Base-by-base conservation (phyloP, 2,329 filamentous ascomycete species). In the Ophiostoma australiae region DNA sequence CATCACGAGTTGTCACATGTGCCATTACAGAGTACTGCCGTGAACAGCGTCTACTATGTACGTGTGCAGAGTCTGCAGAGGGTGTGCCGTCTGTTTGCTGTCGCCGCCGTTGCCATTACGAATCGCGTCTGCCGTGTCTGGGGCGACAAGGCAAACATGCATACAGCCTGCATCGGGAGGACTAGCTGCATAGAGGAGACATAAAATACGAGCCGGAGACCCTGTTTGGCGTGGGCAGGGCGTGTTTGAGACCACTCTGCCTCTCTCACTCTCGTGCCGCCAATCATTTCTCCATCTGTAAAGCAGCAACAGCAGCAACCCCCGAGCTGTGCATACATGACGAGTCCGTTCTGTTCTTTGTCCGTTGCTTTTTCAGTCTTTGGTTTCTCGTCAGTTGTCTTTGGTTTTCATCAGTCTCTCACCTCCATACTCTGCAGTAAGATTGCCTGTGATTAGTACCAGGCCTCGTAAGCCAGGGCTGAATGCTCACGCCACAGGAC, bases 401-500 rank as follows among this genome's bases (percentile, higher is more conserved):
- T n/a, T n/a, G n/a, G n/a, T n/a, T n/a, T n/a, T n/a, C n/a, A n/a
- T n/a, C n/a, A n/a, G n/a, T n/a, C n/a, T n/a, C n/a, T n/a, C n/a
- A n/a, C n/a, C n/a, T n/a, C n/a, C n/a, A n/a, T n/a, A n/a, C n/a
- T n/a, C n/a, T n/a, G n/a, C 48, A 52, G 44, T 48, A n/a, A 48
- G 44, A 48, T 48, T 48, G 20, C 44, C 41, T 39, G 37, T 39
- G 37, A 48, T 48, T 13, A 48, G 44, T 17, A n/a, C n/a, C 27
- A 27, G 58, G 58, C 58, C 58, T 63, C 58, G 27, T 63, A 31
- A 63, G 58, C 58, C 58, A 63, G 58, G 58, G 58, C 58, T 63
- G 58, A 63, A 63, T 33, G 52, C 20, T 23, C 7, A 63, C 58
- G 58, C 58, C 58, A 63, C 58, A 63, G 27, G 58, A 33, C 31